phyloP scores from a whole-genome alignment of 192 early-diverging fungal genomes.

The Linderina pennispora region DNA sequence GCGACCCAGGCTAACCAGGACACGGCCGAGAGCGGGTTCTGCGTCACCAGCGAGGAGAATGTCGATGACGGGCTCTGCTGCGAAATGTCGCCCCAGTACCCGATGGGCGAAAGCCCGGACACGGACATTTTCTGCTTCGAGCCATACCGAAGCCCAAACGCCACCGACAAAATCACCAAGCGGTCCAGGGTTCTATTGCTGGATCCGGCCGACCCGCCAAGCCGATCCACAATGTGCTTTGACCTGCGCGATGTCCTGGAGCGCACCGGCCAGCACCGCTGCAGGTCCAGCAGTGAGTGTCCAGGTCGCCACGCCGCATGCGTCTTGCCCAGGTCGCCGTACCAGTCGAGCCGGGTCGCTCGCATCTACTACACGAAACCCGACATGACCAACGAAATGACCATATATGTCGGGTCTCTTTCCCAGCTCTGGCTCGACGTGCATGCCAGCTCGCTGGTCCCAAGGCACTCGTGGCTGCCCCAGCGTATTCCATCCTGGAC shows the following conservation, averaged over 20 bases:
- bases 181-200: too few species aligned
- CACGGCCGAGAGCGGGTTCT: constrained; percentile 12
- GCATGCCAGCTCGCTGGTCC: constrained; percentile 26
- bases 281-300: constrained; percentile 18
- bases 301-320: constrained; percentile 7
- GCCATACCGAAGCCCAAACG: neutral
- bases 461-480: constrained; percentile 11
- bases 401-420: constrained; percentile 25
- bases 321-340: constrained; percentile 27
- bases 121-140: constrained; percentile 31
- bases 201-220: neutral
- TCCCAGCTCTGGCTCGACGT: constrained; percentile 26
- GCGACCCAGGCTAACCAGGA: constrained; percentile 12
- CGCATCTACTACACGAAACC: constrained; percentile 33
- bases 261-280: constrained; percentile 7
- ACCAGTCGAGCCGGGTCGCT: constrained; percentile 15
- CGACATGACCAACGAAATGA: neutral
- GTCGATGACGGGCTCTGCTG: constrained; percentile 40
- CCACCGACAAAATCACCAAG: neutral
- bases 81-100: constrained; percentile 27
- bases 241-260: constrained; percentile 15
- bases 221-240: constrained; percentile 16
- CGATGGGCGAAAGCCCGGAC: constrained; percentile 40
- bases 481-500: constrained; percentile 8
- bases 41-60: constrained; percentile 8